phyloP scores from a whole-genome alignment of 345 rosid genomes.

The Durio zibethinus region DNA sequence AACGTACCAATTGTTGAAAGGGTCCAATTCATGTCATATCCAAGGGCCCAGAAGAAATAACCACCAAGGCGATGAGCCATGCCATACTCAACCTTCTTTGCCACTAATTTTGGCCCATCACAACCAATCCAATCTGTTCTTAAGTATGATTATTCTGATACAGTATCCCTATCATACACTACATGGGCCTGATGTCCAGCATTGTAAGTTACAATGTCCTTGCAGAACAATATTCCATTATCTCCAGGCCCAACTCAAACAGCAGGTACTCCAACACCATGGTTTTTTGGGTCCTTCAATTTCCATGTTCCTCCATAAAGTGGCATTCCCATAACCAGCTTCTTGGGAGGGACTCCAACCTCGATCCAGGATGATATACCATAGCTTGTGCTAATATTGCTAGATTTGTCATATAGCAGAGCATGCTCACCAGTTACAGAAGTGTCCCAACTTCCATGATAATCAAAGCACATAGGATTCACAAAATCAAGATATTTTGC shows the following conservation, averaged over 20 bases:
- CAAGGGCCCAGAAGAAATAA: conserved; percentile 70
- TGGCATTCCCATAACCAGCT: conserved; percentile 49
- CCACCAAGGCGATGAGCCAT: conserved; percentile 53
- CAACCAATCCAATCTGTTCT: conserved; percentile 43
- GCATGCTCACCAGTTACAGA: conserved; percentile 30
- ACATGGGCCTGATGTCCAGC: neutral
- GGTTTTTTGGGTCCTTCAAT: conserved; percentile 26
- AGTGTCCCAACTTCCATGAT: conserved; percentile 39
- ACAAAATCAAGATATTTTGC: conserved; percentile 31
- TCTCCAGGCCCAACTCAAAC: conserved; percentile 31
- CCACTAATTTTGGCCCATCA: conserved; percentile 24
- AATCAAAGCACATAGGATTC: conserved; percentile 39
- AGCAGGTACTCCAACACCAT: conserved; percentile 38
- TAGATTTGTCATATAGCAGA: conserved; percentile 23
- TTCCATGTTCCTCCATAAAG: conserved; percentile 42
- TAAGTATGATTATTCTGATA: conserved; percentile 39
- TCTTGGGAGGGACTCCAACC: conserved; percentile 28
- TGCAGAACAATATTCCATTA: neutral
- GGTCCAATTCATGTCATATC: conserved; percentile 45
- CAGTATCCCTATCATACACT: conserved; percentile 13
- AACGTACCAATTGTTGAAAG: conserved; percentile 22
- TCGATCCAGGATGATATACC: conserved; percentile 39
- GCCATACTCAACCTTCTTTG: conserved; percentile 54
- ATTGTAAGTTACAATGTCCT: neutral
- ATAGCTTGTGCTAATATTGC: conserved; percentile 31